Percentiles rank a stretch among this genome's conserved stretches.
Conservation (phyloP, 2,329 filamentous ascomycete species). For the Harringtonia lauricola region DNA sequence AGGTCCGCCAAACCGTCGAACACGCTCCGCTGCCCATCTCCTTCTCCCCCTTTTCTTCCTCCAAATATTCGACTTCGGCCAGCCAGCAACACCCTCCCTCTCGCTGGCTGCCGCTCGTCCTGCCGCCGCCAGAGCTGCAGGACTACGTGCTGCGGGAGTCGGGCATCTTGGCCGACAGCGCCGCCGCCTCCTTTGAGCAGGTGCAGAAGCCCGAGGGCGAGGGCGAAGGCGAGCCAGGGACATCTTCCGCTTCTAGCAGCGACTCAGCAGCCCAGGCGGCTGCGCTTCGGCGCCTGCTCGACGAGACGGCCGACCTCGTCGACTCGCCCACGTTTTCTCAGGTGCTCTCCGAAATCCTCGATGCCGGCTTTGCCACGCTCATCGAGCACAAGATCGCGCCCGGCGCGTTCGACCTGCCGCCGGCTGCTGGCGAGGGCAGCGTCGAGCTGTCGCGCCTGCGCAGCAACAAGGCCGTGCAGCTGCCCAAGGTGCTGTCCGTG, state of each 20-base stretch:
- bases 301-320: slow-evolving; percentile 91
- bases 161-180: slow-evolving; percentile 54
- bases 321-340: slow-evolving; percentile 87
- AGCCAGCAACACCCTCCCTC: neutral
- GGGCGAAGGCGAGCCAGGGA: slow-evolving; percentile 2
- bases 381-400: slow-evolving; percentile 72
- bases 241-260: slow-evolving; percentile 15
- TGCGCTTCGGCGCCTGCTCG: slow-evolving; percentile 71
- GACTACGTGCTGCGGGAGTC: slow-evolving; percentile 76
- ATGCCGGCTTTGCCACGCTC: slow-evolving; percentile 75
- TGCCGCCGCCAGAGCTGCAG: slow-evolving; percentile 71
- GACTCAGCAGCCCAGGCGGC: slow-evolving; percentile 27
- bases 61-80: neutral
- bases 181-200: slow-evolving; percentile 22
- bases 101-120: slow-evolving; percentile 72
- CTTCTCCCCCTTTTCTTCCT: neutral
- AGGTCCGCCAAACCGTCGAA: slow-evolving; percentile 78
- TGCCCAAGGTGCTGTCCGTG: slow-evolving; percentile 83
- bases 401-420: slow-evolving; percentile 61
- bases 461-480: slow-evolving; percentile 50
- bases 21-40: slow-evolving; percentile 18
- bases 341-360: slow-evolving; percentile 76
- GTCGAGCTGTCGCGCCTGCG: slow-evolving; percentile 41
- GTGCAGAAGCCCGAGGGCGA: slow-evolving; percentile 1
- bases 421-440: slow-evolving; percentile 2